Evolutionary conservation across 148 eudicot genomes (phyloP).

Genomic region (Heliosperma pusillum): DNA sequence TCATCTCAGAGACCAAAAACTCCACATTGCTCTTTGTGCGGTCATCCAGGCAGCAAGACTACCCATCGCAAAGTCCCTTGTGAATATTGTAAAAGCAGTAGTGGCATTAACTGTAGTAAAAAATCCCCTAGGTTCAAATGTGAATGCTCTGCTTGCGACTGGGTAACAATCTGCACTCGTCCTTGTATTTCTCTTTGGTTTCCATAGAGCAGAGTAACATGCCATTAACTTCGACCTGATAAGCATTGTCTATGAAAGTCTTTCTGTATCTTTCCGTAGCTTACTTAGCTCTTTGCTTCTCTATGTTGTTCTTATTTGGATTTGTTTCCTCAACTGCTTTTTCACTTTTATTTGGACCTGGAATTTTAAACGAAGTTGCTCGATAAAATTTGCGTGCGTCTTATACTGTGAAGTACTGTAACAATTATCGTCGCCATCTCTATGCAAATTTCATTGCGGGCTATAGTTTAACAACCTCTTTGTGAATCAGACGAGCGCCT

Average conservation of each 20-base stretch:
- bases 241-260: slow-evolving; percentile 3
- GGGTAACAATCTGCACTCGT: slow-evolving; percentile 36
- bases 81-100: slow-evolving; percentile 44
- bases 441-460: too few species aligned
- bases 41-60: slow-evolving; percentile 91
- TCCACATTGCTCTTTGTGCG: slow-evolving; percentile 88
- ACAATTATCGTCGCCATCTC: too few species aligned
- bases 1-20: slow-evolving; percentile 34
- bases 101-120: slow-evolving; percentile 44
- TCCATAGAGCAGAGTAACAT: not conserved
- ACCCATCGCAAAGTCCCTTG: slow-evolving; percentile 63
- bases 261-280: not conserved
- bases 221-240: not conserved
- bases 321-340: too few species aligned
- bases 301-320: too few species aligned
- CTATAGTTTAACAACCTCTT: too few species aligned
- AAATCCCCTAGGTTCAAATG: slow-evolving; percentile 71
- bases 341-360: too few species aligned
- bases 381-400: too few species aligned
- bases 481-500: too few species aligned
- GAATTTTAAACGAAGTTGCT: too few species aligned
- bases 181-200: not conserved
- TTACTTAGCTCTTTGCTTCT: too few species aligned
- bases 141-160: slow-evolving; percentile 58
- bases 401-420: too few species aligned